These are phyloP conservation scores for Hygrophorus russula DNA, from an alignment of 768 basidiomycete species.

Conservation along the genomic window DNA sequence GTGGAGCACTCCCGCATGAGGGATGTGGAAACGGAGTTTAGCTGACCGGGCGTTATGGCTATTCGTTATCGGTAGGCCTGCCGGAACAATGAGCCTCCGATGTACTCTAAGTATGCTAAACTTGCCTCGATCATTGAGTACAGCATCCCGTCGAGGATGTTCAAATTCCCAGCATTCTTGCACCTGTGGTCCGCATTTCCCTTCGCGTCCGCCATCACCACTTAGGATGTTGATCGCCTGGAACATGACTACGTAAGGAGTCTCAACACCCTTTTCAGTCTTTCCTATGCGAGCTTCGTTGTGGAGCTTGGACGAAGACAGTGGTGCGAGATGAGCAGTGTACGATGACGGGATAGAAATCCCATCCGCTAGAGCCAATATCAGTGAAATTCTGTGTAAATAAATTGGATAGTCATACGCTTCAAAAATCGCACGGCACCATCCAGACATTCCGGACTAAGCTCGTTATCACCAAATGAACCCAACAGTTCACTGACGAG, in stretches of 20 bases:
- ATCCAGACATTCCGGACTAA: conserved; percentile 96
- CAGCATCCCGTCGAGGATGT: conserved; percentile 77
- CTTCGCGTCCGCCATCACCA: conserved; percentile 50
- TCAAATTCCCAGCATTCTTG: conserved; percentile 98
- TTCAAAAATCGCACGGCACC: conserved; percentile 92
- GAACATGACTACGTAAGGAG: conserved; percentile 99
- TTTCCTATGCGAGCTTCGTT: conserved; percentile 64
- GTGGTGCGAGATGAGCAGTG: conserved; percentile 86
- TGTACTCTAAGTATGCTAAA: neutral
- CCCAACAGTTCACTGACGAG: conserved; percentile 93
- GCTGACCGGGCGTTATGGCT: conserved; percentile 90
- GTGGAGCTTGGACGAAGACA: conserved; percentile 89
- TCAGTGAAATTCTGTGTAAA: neutral
- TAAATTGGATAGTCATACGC: conserved; percentile 16
- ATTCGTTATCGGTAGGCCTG: conserved; percentile 88
- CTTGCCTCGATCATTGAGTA: conserved; percentile 60
- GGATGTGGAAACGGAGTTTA: conserved; percentile 81
- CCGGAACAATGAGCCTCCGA: neutral
- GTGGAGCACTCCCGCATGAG: conserved; percentile 87
- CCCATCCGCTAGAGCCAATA: conserved; percentile 52
- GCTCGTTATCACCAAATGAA: conserved; percentile 97
- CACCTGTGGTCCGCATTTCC: conserved; percentile 68
- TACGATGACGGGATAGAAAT: conserved; percentile 97
- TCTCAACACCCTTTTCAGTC: conserved; percentile 71
- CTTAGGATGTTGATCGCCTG: conserved; percentile 86